phyloP scores from a whole-genome alignment of 164 flowering plant genomes.

The Chimonanthus praecox region DNA sequence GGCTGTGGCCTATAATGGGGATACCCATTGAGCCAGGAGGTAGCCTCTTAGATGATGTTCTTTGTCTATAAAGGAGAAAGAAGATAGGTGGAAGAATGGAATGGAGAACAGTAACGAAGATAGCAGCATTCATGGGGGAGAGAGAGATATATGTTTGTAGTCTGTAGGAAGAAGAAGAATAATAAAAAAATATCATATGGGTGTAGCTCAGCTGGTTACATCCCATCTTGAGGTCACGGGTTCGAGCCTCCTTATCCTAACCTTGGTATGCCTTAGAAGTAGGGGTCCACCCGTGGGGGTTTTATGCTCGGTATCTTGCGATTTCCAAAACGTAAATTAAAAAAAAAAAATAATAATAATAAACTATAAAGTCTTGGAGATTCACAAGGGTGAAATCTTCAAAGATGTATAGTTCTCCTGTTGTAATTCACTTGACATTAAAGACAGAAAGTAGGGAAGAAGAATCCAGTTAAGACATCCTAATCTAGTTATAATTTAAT shows the following conservation, averaged over 20 bases:
- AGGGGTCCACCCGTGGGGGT: no score
- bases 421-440: background rate
- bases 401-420: background rate
- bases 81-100: slow-evolving; percentile 14
- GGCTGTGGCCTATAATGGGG: slow-evolving; percentile 41
- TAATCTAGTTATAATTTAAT: background rate
- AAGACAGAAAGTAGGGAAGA: background rate
- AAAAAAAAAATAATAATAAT: no score
- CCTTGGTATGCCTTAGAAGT: no score
- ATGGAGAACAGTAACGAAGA: slow-evolving; percentile 15
- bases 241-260: no score
- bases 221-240: no score
- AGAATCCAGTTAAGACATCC: background rate
- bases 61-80: slow-evolving; percentile 4
- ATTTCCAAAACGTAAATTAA: no score
- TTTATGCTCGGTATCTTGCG: no score
- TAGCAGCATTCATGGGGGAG: slow-evolving; percentile 9
- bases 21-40: slow-evolving; percentile 40
- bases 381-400: background rate
- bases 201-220: no score
- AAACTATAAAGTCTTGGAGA: background rate
- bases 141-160: background rate
- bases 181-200: no score
- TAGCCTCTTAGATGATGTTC: slow-evolving; percentile 13
- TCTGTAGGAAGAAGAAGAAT: background rate